phyloP scores from a whole-genome alignment of 83 land plant species.

The Picea abies region DNA sequence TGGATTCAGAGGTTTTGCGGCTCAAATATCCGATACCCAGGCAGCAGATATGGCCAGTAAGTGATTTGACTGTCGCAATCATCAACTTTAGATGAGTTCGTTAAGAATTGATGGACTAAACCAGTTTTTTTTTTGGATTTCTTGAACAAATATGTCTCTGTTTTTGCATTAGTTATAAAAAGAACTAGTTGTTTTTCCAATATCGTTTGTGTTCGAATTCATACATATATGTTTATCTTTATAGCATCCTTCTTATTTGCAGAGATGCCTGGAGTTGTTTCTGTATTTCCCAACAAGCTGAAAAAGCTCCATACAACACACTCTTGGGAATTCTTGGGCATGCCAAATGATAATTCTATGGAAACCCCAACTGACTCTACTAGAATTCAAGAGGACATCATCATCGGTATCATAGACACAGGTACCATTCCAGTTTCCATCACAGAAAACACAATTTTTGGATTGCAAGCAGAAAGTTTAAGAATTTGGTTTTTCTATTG shows the following conservation, averaged over 20 bases:
- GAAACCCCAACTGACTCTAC: constrained; percentile 63
- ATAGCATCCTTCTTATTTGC: not conserved
- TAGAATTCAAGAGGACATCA: constrained; percentile 64
- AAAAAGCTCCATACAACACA: constrained; percentile 70
- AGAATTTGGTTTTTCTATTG: too few species aligned
- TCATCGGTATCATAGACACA: constrained; percentile 75
- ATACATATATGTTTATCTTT: not conserved
- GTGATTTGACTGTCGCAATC: not conserved
- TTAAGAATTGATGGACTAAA: too few species aligned
- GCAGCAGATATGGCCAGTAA: constrained; percentile 53
- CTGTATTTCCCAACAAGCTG: constrained; percentile 64
- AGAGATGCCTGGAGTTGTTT: constrained; percentile 72
- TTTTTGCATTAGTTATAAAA: too few species aligned
- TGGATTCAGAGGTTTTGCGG: constrained; percentile 79
- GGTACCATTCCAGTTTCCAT: constrained; percentile 29
- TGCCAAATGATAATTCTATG: constrained; percentile 49
- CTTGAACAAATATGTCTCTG: too few species aligned
- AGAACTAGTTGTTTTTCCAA: too few species aligned
- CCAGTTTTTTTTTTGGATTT: too few species aligned
- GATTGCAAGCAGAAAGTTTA: too few species aligned
- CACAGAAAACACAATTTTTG: not conserved
- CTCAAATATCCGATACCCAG: constrained; percentile 50
- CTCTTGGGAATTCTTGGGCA: constrained; percentile 83
- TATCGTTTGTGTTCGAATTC: not conserved
- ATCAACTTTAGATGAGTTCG: too few species aligned